Evolutionary conservation across 1,284 basidiomycete genomes (phyloP).

Genomic region (Ustilago vetiveriae): DNA sequence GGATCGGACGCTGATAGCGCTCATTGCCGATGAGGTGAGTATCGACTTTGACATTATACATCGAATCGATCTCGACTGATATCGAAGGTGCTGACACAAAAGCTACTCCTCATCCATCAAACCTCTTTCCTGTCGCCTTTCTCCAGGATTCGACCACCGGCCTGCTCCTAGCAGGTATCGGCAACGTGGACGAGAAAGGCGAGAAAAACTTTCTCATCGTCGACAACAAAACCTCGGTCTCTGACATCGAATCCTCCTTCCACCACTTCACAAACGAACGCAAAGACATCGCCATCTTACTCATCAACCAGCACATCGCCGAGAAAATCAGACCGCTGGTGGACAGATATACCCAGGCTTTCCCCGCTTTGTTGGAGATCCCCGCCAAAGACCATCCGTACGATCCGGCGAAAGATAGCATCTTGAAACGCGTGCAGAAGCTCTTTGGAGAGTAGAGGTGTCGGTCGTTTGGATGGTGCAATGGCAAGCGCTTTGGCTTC

Average conservation of each 20-base stretch:
- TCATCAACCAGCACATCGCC: conserved; percentile 68
- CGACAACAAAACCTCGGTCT: conserved; percentile 60
- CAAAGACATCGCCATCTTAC: conserved; percentile 65
- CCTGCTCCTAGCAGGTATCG: conserved; percentile 65
- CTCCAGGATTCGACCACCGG: conserved; percentile 64
- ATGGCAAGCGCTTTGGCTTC: not conserved
- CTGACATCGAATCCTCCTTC: conserved; percentile 64
- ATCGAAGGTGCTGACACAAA: too few species aligned
- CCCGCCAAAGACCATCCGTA: conserved; percentile 80
- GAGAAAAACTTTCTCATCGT: conserved; percentile 66
- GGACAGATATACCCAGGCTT: conserved; percentile 93
- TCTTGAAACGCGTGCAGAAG: conserved; percentile 94
- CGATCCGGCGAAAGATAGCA: conserved; percentile 92
- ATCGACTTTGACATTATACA: too few species aligned
- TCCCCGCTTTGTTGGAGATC: conserved; percentile 96
- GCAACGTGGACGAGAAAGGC: conserved; percentile 61
- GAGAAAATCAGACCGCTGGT: conserved; percentile 96
- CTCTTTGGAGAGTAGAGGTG: conserved; percentile 12
- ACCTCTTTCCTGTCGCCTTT: too few species aligned
- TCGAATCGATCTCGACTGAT: too few species aligned
- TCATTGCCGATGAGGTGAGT: conserved; percentile 60
- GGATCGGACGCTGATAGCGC: conserved; percentile 55
- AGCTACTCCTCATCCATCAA: too few species aligned
- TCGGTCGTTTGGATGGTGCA: not conserved
- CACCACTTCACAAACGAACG: conserved; percentile 56